Conservation (phyloP, 2,329 filamentous ascomycete species). For the Aspergillus sp. region DNA sequence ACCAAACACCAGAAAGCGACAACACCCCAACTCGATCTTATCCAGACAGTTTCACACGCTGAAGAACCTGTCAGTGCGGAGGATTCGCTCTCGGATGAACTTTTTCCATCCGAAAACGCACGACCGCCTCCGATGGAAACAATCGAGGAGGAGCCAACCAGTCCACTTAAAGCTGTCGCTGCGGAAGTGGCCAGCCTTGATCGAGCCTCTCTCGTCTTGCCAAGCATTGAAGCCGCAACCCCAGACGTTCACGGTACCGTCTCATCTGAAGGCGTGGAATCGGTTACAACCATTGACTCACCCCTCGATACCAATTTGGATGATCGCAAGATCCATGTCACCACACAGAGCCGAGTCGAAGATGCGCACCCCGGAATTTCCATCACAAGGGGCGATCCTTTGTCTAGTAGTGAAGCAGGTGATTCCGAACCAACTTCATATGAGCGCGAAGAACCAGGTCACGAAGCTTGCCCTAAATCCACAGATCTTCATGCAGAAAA, state of each 20-base stretch:
- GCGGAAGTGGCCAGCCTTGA: neutral
- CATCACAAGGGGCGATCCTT: no score
- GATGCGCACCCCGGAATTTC: no score
- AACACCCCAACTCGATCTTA: neutral
- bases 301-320: no score
- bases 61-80: neutral
- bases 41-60: neutral
- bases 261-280: neutral
- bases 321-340: no score
- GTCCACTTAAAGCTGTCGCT: conserved; percentile 1
- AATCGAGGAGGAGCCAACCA: conserved; percentile 20
- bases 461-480: no score
- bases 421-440: no score
- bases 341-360: no score
- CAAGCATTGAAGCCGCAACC: neutral
- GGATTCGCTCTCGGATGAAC: neutral
- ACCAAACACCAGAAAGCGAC: conserved; percentile 3
- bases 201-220: neutral
- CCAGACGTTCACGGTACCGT: neutral
- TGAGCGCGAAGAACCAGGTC: no score
- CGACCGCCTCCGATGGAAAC: conserved; percentile 21
- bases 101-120: conserved; percentile 5
- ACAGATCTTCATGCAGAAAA: no score
- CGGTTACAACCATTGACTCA: neutral
- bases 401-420: no score